Percentiles rank a stretch among this genome's conserved stretches.
These are phyloP conservation scores for Apiotrichum gracile DNA, from an alignment of 1,284 basidiomycete genomes.

Conservation along the genomic window DNA sequence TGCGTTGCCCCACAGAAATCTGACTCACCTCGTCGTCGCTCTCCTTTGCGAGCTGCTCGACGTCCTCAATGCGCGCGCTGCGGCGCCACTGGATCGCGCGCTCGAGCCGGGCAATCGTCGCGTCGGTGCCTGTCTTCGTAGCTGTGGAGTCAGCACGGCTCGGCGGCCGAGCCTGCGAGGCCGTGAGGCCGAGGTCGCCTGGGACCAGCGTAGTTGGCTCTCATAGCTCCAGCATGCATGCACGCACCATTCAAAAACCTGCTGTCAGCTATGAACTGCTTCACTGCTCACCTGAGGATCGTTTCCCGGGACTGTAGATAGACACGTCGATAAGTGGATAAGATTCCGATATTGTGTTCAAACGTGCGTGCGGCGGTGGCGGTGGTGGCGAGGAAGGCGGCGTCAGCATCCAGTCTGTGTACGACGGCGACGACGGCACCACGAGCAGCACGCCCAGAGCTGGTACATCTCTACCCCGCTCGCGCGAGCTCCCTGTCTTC, in stretches of 20 bases:
- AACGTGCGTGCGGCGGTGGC: not conserved
- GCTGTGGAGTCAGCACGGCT: constrained; percentile 10
- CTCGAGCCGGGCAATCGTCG: constrained; percentile 33
- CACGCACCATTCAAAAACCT: constrained; percentile 2
- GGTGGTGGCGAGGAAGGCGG: not conserved
- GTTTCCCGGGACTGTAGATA: not conserved
- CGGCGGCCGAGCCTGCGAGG: no score
- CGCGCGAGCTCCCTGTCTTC: constrained; percentile 27
- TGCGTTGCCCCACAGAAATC: not conserved
- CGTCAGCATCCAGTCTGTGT: no score
- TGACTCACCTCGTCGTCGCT: constrained; percentile 31
- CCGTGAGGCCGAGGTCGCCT: no score
- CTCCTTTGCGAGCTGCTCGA: constrained; percentile 27
- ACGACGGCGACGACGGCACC: no score
- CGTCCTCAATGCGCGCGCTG: constrained; percentile 31
- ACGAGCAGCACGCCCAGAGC: no score
- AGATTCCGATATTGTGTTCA: no score
- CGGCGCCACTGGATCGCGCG: constrained; percentile 34
- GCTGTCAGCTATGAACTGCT: not conserved
- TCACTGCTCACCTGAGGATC: not conserved
- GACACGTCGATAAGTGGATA: no score
- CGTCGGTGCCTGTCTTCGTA: constrained; percentile 22
- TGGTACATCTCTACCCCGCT: not conserved
- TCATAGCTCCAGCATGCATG: not conserved
- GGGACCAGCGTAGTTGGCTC: not conserved